Evolutionary conservation across 2,329 filamentous ascomycete genomes (phyloP).

Genomic region (Fragosphaeria purpurea): DNA sequence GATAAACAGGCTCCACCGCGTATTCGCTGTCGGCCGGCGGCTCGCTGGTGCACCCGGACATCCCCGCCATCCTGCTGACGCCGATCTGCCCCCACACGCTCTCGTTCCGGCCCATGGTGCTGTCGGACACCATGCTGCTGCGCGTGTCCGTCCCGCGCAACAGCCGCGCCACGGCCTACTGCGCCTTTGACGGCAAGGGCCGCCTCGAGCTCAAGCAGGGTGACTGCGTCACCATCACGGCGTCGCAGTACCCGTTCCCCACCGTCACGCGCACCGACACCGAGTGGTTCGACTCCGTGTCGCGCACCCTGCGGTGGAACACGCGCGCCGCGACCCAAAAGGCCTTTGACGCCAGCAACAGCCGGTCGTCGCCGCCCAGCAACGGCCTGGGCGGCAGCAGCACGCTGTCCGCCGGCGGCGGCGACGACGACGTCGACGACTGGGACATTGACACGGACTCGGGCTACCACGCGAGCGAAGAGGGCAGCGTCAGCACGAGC

Average conservation of each 20-base stretch:
- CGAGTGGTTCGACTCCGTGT: constrained; percentile 96
- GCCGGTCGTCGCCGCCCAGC: constrained; percentile 18
- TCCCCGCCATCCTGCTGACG: constrained; percentile 90
- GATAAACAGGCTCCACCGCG: constrained; percentile 59
- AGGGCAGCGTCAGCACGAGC: constrained; percentile 56
- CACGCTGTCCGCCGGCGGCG: constrained; percentile 29
- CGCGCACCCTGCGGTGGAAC: constrained; percentile 89
- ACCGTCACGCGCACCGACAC: constrained; percentile 82
- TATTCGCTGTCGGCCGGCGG: constrained; percentile 95
- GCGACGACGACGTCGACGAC: constrained; percentile 48
- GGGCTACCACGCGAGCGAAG: constrained; percentile 61
- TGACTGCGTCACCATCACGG: constrained; percentile 92
- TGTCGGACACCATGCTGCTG: constrained; percentile 88
- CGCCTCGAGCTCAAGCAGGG: constrained; percentile 87
- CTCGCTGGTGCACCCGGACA: constrained; percentile 90
- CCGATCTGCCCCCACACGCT: constrained; percentile 96
- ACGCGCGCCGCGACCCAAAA: constrained; percentile 87
- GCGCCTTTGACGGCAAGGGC: constrained; percentile 94
- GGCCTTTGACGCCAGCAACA: constrained; percentile 56
- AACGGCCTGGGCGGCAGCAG: constrained; percentile 35
- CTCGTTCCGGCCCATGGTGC: constrained; percentile 94
- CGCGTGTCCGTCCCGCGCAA: constrained; percentile 77
- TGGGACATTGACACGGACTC: constrained; percentile 96
- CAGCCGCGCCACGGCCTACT: constrained; percentile 89
- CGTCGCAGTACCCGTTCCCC: constrained; percentile 93